Conservation (phyloP, 768 basidiomycete genomes). For the Phaeotremella fagi region DNA sequence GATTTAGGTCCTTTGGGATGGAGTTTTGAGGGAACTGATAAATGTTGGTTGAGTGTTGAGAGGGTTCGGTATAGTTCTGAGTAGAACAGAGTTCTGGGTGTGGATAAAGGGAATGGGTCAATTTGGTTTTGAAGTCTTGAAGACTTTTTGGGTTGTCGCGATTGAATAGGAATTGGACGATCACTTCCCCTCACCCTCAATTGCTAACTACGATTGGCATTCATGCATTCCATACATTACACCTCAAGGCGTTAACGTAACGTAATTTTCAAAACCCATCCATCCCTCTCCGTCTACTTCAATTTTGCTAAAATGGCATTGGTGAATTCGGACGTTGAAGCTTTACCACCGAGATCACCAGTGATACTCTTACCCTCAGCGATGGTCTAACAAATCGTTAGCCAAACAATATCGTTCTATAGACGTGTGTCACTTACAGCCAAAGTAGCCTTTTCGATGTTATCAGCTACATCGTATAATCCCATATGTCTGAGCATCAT, state of each 20-base stretch:
- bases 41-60: slow-evolving; percentile 43
- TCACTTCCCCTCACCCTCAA: too few species aligned
- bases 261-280: too few species aligned
- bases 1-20: slow-evolving; percentile 49
- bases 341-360: slow-evolving; percentile 89
- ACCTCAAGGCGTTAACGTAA: too few species aligned
- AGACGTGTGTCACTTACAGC: slow-evolving; percentile 56
- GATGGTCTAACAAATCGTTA: slow-evolving; percentile 63
- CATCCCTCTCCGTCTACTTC: slow-evolving; percentile 12
- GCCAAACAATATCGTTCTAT: neutral
- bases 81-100: too few species aligned
- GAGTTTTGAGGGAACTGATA: slow-evolving; percentile 46
- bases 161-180: too few species aligned
- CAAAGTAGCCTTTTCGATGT: slow-evolving; percentile 88
- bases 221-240: too few species aligned
- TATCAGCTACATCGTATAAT: slow-evolving; percentile 71
- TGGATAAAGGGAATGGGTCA: too few species aligned
- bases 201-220: too few species aligned
- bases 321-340: slow-evolving; percentile 84
- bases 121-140: too few species aligned
- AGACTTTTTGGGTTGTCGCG: too few species aligned
- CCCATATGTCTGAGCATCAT: slow-evolving; percentile 99
- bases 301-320: slow-evolving; percentile 77
- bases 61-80: slow-evolving; percentile 38
- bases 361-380: slow-evolving; percentile 94